phyloP scores from a whole-genome alignment of 2,329 filamentous ascomycete genomes.

The Huntiella decipiens region DNA sequence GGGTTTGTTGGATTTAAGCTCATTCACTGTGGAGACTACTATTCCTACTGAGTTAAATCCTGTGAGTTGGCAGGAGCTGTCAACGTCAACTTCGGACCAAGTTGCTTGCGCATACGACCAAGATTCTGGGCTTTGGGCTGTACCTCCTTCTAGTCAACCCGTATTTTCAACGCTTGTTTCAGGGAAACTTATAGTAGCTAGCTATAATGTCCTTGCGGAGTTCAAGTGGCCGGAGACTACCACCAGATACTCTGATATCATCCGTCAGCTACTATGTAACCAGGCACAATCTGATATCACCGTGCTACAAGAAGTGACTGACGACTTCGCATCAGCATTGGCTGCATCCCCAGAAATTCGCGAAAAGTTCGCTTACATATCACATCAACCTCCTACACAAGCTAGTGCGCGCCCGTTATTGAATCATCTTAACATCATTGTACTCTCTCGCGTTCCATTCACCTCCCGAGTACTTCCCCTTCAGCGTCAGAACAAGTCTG shows the following conservation, averaged over 20 bases:
- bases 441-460: slow-evolving; percentile 37
- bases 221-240: slow-evolving; percentile 27
- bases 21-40: slow-evolving; percentile 5
- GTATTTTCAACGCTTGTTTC: background rate
- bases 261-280: slow-evolving; percentile 25
- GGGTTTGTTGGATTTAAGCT: slow-evolving; percentile 26
- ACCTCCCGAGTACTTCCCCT: slow-evolving; percentile 36
- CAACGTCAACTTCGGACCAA: too few species aligned
- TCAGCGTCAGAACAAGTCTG: slow-evolving; percentile 36
- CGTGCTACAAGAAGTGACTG: slow-evolving; percentile 44
- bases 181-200: slow-evolving; percentile 22
- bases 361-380: slow-evolving; percentile 33
- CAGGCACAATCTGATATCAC: slow-evolving; percentile 27
- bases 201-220: slow-evolving; percentile 35
- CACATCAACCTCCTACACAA: slow-evolving; percentile 36
- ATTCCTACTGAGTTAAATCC: background rate
- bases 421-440: slow-evolving; percentile 40
- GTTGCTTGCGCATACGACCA: too few species aligned
- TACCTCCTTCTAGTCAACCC: too few species aligned
- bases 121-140: too few species aligned
- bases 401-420: slow-evolving; percentile 33
- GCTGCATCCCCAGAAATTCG: slow-evolving; percentile 28
- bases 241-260: slow-evolving; percentile 23
- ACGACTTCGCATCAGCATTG: slow-evolving; percentile 39
- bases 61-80: too few species aligned